Evolutionary conservation across 768 basidiomycete species (phyloP), one percentile per base, ranked within the genome.

Genomic region (Astraeus odoratus): DNA sequence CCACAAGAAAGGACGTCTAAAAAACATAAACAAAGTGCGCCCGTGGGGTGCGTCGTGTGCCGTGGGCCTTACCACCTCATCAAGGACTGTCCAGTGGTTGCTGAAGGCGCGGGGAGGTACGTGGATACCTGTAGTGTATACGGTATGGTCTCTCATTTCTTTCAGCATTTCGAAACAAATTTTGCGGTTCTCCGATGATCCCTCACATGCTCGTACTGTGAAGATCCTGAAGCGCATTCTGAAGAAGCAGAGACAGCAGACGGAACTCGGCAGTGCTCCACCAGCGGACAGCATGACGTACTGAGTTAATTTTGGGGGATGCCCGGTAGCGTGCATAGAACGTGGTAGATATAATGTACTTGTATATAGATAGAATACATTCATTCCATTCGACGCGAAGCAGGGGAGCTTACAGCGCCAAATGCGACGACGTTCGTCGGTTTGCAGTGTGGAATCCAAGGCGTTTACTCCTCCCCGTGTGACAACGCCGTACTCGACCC

Each of bases 61-160:
- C 52, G 50, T 23, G 49, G 62, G 3, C 64, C 72, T 31, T 58
- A 63, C 31, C 81, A 82, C 58, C 48, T 67, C 18, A 50, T 76
- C 8, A 70, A 75, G 55, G 68, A 73, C 22, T 89, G 86, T 55
- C 75, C 81, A 13, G 55, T 76, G 19, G 70, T 82, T 3, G 49
- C 48, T 5, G 66, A 68, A 42, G 85, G 83, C 2, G 65, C 76
- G 1, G 62, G 67, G 44, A 81, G 76, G 84, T 83, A 51, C 36
- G 55, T 44, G n/a, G 43, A 47, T 37, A 46, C 31, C 23, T 31
- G 23, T 15, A 43, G 27, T 39, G 12, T 27, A 18, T 24, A 18
- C 31, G 9, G 7, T 3, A 16, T 18, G 10, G 9, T 20, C 38
- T 25, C 43, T 48, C 57, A 52, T 48, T 19, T 25, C 42, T 49